Evolutionary conservation across 495 filamentous ascomycete species (phyloP).

Genomic region (Penicillium paradoxum): DNA sequence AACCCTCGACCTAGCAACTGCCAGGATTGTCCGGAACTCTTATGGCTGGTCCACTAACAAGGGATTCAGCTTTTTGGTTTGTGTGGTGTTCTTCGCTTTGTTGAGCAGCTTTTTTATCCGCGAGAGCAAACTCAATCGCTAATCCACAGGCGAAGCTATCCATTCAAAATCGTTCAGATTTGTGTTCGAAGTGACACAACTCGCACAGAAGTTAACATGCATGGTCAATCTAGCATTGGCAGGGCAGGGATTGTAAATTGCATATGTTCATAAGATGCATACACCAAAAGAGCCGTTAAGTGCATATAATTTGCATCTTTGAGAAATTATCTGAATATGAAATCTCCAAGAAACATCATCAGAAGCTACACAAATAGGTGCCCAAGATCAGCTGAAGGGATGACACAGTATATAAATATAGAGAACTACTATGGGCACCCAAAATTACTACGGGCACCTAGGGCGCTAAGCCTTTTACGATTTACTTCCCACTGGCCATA

Average conservation of each 20-base stretch:
- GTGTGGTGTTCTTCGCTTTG: slow-evolving; percentile 42
- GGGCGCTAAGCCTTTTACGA: too few relatives aligned
- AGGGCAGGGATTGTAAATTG: background rate
- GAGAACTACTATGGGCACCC: too few relatives aligned
- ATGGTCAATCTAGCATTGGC: background rate
- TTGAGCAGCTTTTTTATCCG: slow-evolving; percentile 43
- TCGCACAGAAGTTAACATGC: background rate
- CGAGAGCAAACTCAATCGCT: slow-evolving; percentile 38
- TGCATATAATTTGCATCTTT: background rate
- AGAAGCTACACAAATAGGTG: too few relatives aligned
- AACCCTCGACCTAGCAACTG: slow-evolving; percentile 56
- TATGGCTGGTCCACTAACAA: slow-evolving; percentile 55
- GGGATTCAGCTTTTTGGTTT: slow-evolving; percentile 43
- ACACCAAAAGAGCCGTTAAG: background rate
- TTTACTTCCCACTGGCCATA: too few relatives aligned
- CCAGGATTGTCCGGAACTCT: slow-evolving; percentile 59
- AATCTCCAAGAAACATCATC: too few relatives aligned
- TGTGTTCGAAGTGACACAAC: background rate
- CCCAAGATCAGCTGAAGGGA: too few relatives aligned
- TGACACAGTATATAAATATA: too few relatives aligned
- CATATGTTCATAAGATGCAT: background rate
- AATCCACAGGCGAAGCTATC: background rate
- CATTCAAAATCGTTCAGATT: background rate
- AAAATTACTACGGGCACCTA: too few relatives aligned
- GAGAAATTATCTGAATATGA: too few relatives aligned